These are phyloP conservation scores for Carex scoparia DNA, from an alignment of 176 grass and related monocot genomes.

Conservation along the genomic window DNA sequence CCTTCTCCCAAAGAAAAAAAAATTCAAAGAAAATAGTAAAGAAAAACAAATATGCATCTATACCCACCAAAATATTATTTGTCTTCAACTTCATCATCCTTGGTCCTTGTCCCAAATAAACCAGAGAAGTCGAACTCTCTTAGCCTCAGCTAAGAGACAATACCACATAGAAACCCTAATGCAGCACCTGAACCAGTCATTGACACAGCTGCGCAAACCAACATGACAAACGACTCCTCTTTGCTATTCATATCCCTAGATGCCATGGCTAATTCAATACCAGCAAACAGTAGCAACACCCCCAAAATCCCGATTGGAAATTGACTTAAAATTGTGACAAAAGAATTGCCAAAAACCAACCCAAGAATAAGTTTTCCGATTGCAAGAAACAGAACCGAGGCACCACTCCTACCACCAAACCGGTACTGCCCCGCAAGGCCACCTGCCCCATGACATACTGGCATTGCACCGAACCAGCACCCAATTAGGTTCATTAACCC, in stretches of 20 bases:
- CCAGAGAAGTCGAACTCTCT: constrained; percentile 47
- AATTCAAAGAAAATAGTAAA: background rate
- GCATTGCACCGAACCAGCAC: constrained; percentile 98
- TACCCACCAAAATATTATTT: background rate
- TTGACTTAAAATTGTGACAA: constrained; percentile 56
- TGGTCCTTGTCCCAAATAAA: constrained; percentile 16
- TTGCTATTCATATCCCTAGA: constrained; percentile 83
- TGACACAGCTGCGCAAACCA: constrained; percentile 65
- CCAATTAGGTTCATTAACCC: constrained; percentile 82
- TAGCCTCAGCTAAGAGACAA: constrained; percentile 57
- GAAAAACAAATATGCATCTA: background rate
- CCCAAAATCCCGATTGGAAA: constrained; percentile 84
- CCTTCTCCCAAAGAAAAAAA: background rate
- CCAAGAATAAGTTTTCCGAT: constrained; percentile 56
- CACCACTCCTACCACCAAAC: constrained; percentile 82
- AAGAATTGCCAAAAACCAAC: constrained; percentile 70
- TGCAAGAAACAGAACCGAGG: constrained; percentile 74
- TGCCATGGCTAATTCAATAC: constrained; percentile 91
- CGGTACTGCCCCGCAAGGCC: constrained; percentile 80
- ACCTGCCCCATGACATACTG: constrained; percentile 78
- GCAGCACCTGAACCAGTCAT: constrained; percentile 72
- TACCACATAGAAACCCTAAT: constrained; percentile 60
- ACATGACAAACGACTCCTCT: constrained; percentile 87
- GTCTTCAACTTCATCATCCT: constrained; percentile 14
- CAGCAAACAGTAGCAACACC: constrained; percentile 80